Conservation (phyloP, 306 rosid genomes). For the Elaeagnus macrophylla region DNA sequence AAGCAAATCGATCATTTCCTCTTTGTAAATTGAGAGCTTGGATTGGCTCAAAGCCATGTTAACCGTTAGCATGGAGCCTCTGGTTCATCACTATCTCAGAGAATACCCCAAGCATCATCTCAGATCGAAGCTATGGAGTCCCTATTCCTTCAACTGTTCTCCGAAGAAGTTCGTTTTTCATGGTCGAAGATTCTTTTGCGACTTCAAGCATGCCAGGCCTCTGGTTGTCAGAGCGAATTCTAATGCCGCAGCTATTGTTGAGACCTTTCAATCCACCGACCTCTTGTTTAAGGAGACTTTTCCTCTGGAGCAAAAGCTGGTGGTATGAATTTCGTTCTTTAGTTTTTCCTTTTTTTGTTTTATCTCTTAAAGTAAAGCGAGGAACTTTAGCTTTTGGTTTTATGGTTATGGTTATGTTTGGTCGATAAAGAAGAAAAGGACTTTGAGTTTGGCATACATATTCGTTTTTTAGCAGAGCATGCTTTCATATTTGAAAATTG, state of each 20-base stretch:
- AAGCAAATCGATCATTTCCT: neutral
- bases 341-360: neutral
- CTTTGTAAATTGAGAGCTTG: neutral
- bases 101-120: conserved; percentile 7
- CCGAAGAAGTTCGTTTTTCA: conserved; percentile 21
- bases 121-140: conserved; percentile 25
- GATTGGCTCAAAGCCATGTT: conserved; percentile 32
- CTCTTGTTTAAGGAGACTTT: conserved; percentile 38
- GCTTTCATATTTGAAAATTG: neutral
- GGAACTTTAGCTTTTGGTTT: neutral
- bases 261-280: conserved; percentile 33
- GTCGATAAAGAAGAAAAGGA: neutral
- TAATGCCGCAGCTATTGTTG: conserved; percentile 28
- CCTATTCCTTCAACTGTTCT: conserved; percentile 25
- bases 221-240: conserved; percentile 29
- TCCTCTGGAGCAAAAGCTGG: conserved; percentile 37
- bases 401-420: conserved; percentile 2
- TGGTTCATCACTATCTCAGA: conserved; percentile 21
- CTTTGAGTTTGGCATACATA: neutral
- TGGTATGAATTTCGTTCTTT: conserved; percentile 38
- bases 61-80: conserved; percentile 36
- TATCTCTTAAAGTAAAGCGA: neutral
- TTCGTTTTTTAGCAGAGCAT: no score
- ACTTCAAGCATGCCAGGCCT: conserved; percentile 29
- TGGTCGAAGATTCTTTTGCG: conserved; percentile 30